phyloP scores from a whole-genome alignment of 257 asterid genomes.

The Solanum rostratum region DNA sequence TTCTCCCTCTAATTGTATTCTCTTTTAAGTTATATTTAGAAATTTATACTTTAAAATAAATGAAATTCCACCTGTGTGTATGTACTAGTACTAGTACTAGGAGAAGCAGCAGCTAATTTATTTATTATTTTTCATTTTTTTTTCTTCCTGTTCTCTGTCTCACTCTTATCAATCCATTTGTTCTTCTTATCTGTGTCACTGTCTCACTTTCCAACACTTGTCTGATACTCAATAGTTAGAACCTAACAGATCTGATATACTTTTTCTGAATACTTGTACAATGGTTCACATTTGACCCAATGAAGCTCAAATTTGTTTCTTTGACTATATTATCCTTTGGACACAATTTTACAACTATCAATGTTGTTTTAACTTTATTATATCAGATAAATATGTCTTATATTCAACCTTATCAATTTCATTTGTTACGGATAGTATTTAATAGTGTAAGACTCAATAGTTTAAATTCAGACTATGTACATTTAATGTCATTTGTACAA shows the following conservation, averaged over 20 bases:
- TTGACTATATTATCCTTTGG: background rate
- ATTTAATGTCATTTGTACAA: no score
- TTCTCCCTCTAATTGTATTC: background rate
- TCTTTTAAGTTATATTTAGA: background rate
- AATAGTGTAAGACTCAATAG: background rate
- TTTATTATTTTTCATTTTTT: background rate
- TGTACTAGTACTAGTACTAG: no score
- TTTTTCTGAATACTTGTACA: background rate
- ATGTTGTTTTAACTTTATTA: background rate
- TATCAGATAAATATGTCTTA: background rate
- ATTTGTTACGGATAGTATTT: background rate
- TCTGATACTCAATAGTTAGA: background rate
- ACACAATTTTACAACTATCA: background rate
- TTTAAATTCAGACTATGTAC: background rate
- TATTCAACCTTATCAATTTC: background rate
- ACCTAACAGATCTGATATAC: background rate
- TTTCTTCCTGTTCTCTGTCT: background rate
- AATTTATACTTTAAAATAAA: background rate
- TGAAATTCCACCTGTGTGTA: background rate
- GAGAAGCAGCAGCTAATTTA: background rate
- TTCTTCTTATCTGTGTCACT: background rate
- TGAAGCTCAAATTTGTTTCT: background rate
- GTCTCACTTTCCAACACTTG: background rate
- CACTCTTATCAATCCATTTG: background rate
- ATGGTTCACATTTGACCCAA: background rate